Evolutionary conservation across 192 early-diverging fungal genomes (phyloP), one percentile per base, ranked within the genome.

Genomic region (Linnemannia exigua): DNA sequence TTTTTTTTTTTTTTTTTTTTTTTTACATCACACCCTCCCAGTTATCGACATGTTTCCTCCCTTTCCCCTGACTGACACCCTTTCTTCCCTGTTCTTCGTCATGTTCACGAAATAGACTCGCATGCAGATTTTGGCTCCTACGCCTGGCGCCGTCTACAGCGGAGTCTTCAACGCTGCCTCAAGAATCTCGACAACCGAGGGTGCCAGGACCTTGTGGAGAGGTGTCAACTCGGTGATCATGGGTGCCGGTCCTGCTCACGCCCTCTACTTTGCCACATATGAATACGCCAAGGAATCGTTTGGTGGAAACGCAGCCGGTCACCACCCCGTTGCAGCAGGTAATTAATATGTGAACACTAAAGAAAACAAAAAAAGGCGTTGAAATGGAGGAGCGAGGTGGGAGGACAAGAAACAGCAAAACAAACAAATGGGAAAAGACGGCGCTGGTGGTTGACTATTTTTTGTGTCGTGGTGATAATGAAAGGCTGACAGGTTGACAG

Each of bases 211-310:
- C 31, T 90, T 99, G 52, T 99, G 97, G 96, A 91, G 97, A 19
- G 98, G 98, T 33, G 95, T 99, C 12, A 95, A 93, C 79, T 97
- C 96, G 19, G 96, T 99, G 19, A 93, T 98, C 28, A 77, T 98
- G 75, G 97, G 97, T 35, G 96, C 97, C 5, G 98, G 97, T 0
- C 98, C 98, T 3, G 96, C 97, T 14, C 98, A 99, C 81, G 98
- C 98, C 1, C 90, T 99, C 33, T 96, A 98, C 77, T 99, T 98
- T 92, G 97, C 95, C 15, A 95, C 94, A 15, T 99, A 99, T 88
- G 98, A 99, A 88, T 89, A 93, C 51, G 95, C 93, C 82, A 99
- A 98, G 88, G 92, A 95, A 50, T 54, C 91, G 20, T 94, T 97
- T 76, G 92, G 92, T 11, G 92, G 87, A 33, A 88, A 91, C 47